Evolutionary conservation across 805 yeast species (phyloP).

Genomic region (Spathaspora sp.): DNA sequence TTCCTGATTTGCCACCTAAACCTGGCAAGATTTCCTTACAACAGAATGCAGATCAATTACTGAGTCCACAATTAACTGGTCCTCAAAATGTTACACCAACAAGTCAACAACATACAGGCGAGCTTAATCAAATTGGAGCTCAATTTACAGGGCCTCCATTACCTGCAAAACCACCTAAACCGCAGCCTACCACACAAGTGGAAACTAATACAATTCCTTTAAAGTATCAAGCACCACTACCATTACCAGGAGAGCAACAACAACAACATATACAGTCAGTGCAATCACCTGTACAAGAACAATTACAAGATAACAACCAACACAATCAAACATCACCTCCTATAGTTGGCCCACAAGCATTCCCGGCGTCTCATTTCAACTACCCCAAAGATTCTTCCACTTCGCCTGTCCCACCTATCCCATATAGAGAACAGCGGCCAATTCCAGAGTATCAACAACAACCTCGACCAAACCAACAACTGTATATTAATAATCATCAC

Average conservation of each 20-base stretch:
- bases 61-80: background rate
- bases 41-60: background rate
- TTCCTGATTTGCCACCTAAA: conserved; percentile 21
- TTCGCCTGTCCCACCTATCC: background rate
- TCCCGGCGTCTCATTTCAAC: background rate
- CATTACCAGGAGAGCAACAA: conserved; percentile 15
- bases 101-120: background rate
- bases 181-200: background rate
- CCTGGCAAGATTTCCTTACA: conserved; percentile 10
- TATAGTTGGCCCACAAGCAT: background rate
- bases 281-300: background rate
- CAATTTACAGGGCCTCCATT: conserved; percentile 22
- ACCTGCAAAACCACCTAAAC: conserved; percentile 17
- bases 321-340: background rate
- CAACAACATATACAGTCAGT: background rate
- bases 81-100: background rate
- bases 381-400: conserved; percentile 1
- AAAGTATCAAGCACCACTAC: conserved; percentile 30
- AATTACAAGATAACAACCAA: background rate
- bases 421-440: background rate
- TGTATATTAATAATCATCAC: background rate
- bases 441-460: background rate
- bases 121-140: background rate
- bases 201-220: conserved; percentile 13
- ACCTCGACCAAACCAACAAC: background rate